phyloP scores from a whole-genome alignment of 2,329 filamentous ascomycete genomes.

The Cladobotryum mycophilum region DNA sequence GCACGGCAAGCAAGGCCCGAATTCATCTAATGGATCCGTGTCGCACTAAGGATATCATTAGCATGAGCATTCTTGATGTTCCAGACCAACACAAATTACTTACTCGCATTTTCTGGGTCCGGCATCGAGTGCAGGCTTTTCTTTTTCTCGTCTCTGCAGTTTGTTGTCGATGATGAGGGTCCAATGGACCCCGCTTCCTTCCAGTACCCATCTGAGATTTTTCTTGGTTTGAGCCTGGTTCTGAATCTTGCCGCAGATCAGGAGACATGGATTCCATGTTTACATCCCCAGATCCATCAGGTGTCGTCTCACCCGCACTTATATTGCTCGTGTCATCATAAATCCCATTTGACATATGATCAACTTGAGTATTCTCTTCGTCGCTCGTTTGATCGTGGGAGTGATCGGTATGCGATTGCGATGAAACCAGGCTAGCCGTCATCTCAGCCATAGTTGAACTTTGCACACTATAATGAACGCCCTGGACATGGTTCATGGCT shows the following conservation, averaged over 20 bases:
- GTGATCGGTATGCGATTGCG: neutral
- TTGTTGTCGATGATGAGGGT: constrained; percentile 21
- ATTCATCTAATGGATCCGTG: constrained; percentile 24
- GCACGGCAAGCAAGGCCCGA: constrained; percentile 36
- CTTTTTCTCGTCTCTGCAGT: constrained; percentile 29
- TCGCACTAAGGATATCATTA: constrained; percentile 31
- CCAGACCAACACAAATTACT: constrained; percentile 14
- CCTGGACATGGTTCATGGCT: neutral
- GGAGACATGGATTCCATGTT: neutral
- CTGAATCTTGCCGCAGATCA: neutral
- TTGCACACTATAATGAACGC: neutral
- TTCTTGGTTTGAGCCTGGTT: neutral
- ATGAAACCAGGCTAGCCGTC: neutral
- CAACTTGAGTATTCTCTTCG: no score
- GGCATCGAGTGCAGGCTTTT: constrained; percentile 39
- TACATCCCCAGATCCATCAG: no score
- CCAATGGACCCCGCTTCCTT: constrained; percentile 15
- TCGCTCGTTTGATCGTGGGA: neutral
- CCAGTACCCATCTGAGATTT: no score
- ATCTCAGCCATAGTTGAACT: neutral
- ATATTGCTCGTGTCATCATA: no score
- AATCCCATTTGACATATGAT: no score
- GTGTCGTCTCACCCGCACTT: no score
- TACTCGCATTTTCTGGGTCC: constrained; percentile 39
- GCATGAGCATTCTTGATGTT: neutral